Conservation (phyloP, 129 eudicot genomes). For the Kitagawia praeruptora region DNA sequence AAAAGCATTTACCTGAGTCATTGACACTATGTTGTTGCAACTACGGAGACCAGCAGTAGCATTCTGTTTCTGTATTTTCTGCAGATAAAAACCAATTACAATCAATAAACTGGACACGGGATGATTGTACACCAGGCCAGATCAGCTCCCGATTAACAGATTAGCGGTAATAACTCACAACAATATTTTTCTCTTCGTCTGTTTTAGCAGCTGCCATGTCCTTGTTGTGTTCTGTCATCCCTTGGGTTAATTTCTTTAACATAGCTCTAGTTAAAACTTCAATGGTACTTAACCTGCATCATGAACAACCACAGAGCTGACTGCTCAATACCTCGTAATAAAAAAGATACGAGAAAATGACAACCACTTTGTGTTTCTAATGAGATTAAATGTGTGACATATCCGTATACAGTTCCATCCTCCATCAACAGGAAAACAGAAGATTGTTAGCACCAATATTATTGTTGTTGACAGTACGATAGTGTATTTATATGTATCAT, state of each 20-base stretch:
- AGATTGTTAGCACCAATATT: not conserved
- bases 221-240: constrained; percentile 69
- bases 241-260: constrained; percentile 63
- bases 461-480: not conserved
- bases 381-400: not conserved
- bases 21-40: constrained; percentile 51
- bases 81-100: constrained; percentile 14
- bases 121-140: not conserved
- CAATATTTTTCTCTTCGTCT: constrained; percentile 40
- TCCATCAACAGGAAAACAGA: not conserved
- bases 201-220: constrained; percentile 58
- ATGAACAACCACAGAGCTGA: constrained; percentile 6
- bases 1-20: constrained; percentile 39
- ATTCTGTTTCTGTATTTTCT: constrained; percentile 53
- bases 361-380: not conserved
- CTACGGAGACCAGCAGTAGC: constrained; percentile 47
- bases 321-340: not conserved
- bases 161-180: constrained; percentile 22
- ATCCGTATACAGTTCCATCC: not conserved
- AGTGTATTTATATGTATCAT: not conserved
- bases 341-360: not conserved
- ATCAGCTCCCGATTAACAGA: not conserved
- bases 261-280: constrained; percentile 56
- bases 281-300: constrained; percentile 47
- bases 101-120: not conserved